phyloP scores from a whole-genome alignment of 2,329 filamentous ascomycete genomes.

The Colletotrichum sp. region DNA sequence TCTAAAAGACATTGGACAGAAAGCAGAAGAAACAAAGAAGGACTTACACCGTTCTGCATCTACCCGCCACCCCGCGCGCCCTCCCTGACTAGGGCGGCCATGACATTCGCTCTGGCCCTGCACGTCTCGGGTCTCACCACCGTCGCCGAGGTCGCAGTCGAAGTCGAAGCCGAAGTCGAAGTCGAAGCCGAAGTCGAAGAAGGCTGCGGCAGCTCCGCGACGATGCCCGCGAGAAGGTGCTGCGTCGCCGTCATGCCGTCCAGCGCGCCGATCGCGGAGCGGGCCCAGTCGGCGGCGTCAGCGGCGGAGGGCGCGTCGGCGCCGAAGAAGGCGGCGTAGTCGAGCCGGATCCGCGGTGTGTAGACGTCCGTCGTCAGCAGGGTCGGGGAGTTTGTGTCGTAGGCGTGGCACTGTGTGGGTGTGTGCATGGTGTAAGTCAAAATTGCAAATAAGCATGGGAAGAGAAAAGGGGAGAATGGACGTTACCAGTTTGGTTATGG shows the following conservation, averaged over 20 bases:
- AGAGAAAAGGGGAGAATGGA: neutral
- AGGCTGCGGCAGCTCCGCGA: slow-evolving; percentile 28
- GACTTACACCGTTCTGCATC: slow-evolving; percentile 31
- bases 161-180: neutral
- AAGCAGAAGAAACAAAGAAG: neutral
- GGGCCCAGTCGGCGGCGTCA: neutral
- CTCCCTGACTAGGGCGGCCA: slow-evolving; percentile 25
- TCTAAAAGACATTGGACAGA: neutral
- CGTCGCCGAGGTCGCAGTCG: neutral
- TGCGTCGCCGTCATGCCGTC: neutral
- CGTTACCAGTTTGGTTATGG: slow-evolving; percentile 26
- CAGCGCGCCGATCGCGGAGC: neutral
- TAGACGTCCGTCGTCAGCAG: slow-evolving; percentile 29
- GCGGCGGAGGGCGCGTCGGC: slow-evolving; percentile 23
- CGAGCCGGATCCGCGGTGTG: slow-evolving; percentile 27
- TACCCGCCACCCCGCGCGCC: slow-evolving; percentile 24
- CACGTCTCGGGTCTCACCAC: slow-evolving; percentile 23
- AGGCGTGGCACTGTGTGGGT: slow-evolving; percentile 25
- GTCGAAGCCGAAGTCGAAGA: neutral
- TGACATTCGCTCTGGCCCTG: slow-evolving; percentile 23
- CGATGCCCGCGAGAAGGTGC: slow-evolving; percentile 18
- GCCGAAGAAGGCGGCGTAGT: slow-evolving; percentile 34
- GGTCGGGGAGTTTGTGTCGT: slow-evolving; percentile 26
- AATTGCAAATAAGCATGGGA: too few species aligned
- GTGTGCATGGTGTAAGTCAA: neutral